These are phyloP conservation scores for Cystofilobasidium capitatum DNA, from an alignment of 768 basidiomycete species.

Conservation along the genomic window DNA sequence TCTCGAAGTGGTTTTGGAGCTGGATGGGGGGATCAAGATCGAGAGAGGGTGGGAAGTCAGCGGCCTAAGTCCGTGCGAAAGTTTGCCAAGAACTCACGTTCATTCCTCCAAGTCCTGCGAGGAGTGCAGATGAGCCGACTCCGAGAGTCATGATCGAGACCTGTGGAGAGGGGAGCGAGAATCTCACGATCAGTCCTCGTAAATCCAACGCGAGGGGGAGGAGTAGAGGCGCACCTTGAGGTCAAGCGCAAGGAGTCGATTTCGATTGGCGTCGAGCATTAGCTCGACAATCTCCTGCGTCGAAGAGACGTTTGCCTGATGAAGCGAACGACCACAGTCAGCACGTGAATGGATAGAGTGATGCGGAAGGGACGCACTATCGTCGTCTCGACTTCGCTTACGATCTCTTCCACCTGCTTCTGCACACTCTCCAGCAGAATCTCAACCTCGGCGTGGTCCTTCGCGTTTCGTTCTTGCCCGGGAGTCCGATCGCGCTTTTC, in stretches of 20 bases:
- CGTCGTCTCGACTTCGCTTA: conserved; percentile 80
- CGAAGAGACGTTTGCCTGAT: conserved; percentile 80
- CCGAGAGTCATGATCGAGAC: conserved; percentile 93
- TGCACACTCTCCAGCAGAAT: conserved; percentile 86
- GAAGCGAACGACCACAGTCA: conserved; percentile 8
- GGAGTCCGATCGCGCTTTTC: conserved; percentile 46
- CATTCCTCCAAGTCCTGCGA: conserved; percentile 51
- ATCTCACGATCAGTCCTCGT: neutral
- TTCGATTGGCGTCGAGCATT: conserved; percentile 90
- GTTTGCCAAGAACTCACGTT: no score
- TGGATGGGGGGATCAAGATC: conserved; percentile 32
- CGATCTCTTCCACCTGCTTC: conserved; percentile 94
- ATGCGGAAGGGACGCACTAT: conserved; percentile 47
- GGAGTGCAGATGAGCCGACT: conserved; percentile 74
- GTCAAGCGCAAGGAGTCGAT: conserved; percentile 80
- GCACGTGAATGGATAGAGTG: neutral
- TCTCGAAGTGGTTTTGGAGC: conserved; percentile 68
- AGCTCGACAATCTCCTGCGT: conserved; percentile 98
- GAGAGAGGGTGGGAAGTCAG: conserved; percentile 1
- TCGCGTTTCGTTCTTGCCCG: conserved; percentile 43
- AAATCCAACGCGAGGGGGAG: neutral
- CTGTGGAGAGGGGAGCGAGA: conserved; percentile 38
- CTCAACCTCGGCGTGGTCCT: conserved; percentile 88
- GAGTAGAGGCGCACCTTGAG: conserved; percentile 53
- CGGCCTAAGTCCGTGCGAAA: neutral